A percentile compares a stretch with the other conserved stretches of the same genome.
phyloP scores from a whole-genome alignment of 2,329 filamentous ascomycete genomes.

The Xylariaceae sp. region DNA sequence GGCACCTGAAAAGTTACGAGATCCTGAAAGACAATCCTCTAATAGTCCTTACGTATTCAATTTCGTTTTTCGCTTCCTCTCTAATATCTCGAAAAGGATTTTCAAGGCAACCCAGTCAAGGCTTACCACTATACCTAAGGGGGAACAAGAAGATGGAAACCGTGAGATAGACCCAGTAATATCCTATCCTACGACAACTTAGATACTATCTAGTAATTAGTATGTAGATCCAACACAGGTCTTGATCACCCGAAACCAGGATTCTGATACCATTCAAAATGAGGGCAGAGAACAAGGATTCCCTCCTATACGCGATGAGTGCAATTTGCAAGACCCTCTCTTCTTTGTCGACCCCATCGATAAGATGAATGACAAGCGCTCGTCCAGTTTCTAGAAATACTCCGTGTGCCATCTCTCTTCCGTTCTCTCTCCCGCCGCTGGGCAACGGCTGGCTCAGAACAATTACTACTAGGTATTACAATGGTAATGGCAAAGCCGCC shows the following conservation, averaged over 20 bases:
- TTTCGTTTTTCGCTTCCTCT: not conserved
- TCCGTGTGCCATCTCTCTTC: slow-evolving; percentile 14
- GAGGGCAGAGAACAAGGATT: slow-evolving; percentile 10
- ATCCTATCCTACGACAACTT: not conserved
- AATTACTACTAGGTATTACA: not conserved
- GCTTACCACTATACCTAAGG: not conserved
- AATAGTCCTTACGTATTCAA: not conserved
- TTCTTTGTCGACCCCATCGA: slow-evolving; percentile 21
- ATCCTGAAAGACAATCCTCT: not conserved
- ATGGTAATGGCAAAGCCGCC: no score
- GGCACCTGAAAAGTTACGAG: no score
- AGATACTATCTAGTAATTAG: slow-evolving; percentile 6
- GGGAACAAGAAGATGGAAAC: not conserved
- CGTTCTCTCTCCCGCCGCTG: not conserved
- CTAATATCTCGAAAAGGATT: not conserved
- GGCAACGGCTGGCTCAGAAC: not conserved
- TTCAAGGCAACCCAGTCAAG: not conserved
- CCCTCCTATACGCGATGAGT: not conserved
- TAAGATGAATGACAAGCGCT: slow-evolving; percentile 20
- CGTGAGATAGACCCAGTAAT: not conserved
- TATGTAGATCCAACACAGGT: no score
- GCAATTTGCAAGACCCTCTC: slow-evolving; percentile 14
- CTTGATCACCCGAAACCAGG: slow-evolving; percentile 3
- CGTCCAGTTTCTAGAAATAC: slow-evolving; percentile 20
- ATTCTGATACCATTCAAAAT: not conserved